Conservation (phyloP, 345 rosid species). For the Brassica carinata region DNA sequence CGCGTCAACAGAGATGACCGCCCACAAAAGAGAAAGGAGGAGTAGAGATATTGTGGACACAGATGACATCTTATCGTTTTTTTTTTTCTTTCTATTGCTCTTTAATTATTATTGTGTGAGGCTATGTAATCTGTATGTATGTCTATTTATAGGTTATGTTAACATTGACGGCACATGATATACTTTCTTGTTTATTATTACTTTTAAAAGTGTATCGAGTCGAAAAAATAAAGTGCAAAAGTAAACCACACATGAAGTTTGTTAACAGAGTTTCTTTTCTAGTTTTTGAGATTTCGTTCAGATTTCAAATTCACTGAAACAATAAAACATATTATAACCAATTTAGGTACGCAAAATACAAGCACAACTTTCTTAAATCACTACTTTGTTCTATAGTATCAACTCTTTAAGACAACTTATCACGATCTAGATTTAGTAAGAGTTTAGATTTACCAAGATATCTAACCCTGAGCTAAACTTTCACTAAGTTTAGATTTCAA, state of each 20-base stretch:
- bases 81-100: background rate
- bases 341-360: too few species aligned
- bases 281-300: background rate
- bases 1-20: constrained; percentile 20
- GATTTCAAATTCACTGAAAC: background rate
- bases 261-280: background rate
- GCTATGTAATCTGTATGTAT: background rate
- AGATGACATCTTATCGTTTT: constrained; percentile 13
- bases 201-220: background rate
- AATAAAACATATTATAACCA: background rate
- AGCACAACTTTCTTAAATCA: background rate
- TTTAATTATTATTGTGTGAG: background rate
- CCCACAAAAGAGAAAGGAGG: constrained; percentile 21
- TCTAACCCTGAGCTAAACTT: background rate
- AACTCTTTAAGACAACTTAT: background rate
- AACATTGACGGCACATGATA: background rate
- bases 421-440: background rate
- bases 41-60: background rate
- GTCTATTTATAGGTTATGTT: constrained; percentile 1
- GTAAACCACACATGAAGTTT: background rate
- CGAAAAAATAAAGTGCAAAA: background rate
- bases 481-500: background rate
- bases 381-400: background rate
- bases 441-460: background rate
- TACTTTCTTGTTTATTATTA: background rate